phyloP scores from a whole-genome alignment of 139 green algal genomes.

The Pleodorina starrii region DNA sequence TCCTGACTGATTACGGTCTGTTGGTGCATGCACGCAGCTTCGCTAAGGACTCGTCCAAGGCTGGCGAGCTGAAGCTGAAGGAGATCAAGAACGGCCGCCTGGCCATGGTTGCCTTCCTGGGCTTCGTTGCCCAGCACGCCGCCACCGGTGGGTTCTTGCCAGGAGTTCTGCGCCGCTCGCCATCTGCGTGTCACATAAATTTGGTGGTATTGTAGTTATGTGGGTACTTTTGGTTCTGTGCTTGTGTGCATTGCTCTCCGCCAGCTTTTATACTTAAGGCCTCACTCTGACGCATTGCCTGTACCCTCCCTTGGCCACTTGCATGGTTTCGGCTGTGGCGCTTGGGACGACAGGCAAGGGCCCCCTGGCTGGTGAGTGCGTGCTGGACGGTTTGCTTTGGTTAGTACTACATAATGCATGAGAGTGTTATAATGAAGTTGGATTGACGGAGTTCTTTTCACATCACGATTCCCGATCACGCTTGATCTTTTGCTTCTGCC shows the following conservation, averaged over 20 bases:
- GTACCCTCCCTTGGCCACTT: neutral
- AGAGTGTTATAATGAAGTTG: neutral
- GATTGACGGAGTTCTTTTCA: neutral
- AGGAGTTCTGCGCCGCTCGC: no score
- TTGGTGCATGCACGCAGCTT: conserved; percentile 58
- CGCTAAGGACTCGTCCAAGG: conserved; percentile 79
- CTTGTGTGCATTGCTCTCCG: neutral
- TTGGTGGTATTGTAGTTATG: no score
- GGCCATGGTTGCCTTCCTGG: conserved; percentile 75
- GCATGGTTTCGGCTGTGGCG: neutral
- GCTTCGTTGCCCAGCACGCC: conserved; percentile 86
- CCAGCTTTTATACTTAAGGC: neutral
- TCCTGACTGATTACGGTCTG: no score
- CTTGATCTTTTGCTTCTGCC: neutral
- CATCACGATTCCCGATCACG: neutral
- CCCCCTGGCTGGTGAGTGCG: conserved; percentile 52
- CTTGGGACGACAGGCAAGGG: conserved; percentile 74
- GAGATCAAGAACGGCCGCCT: conserved; percentile 96
- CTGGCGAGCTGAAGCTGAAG: conserved; percentile 87
- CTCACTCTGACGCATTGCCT: no score
- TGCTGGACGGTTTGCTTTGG: neutral
- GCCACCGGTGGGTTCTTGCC: conserved; percentile 69
- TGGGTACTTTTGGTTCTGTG: neutral
- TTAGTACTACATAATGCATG: neutral
- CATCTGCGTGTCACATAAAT: no score